Percentiles rank a stretch among this genome's conserved stretches.
phyloP scores from a whole-genome alignment of 2,329 filamentous ascomycete species.

The Trichoderma gracile region DNA sequence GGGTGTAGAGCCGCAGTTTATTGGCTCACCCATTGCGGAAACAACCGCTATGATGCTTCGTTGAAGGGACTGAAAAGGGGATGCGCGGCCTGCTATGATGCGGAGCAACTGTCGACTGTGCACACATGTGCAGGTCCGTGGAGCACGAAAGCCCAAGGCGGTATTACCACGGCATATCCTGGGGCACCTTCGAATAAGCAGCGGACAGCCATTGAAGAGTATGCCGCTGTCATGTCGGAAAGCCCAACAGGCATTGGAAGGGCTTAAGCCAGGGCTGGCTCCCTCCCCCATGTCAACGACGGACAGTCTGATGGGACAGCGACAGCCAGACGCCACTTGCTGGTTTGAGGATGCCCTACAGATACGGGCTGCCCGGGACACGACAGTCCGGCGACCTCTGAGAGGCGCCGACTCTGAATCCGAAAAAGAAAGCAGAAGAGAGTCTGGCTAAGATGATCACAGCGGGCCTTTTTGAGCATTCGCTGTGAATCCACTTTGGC shows the following conservation, averaged over 20 bases:
- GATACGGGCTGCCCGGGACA: not conserved
- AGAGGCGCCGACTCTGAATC: not conserved
- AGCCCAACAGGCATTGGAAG: slow-evolving; percentile 12
- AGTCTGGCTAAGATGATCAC: not conserved
- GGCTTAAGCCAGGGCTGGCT: slow-evolving; percentile 12
- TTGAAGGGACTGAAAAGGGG: slow-evolving; percentile 3
- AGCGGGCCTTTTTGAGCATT: not conserved
- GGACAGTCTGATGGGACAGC: slow-evolving; percentile 9
- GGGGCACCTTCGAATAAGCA: not conserved
- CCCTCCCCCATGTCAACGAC: slow-evolving; percentile 11
- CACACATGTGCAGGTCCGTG: not conserved
- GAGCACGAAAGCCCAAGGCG: not conserved
- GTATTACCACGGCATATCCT: not conserved
- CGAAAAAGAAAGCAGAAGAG: not conserved
- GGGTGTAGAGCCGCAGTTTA: slow-evolving; percentile 1
- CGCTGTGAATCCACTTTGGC: slow-evolving; percentile 1
- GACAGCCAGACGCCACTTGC: not conserved
- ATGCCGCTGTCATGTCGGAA: not conserved
- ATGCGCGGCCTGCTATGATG: slow-evolving; percentile 9
- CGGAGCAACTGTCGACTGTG: not conserved
- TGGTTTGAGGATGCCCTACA: not conserved
- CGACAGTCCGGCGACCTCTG: not conserved
- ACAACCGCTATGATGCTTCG: not conserved
- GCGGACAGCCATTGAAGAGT: not conserved
- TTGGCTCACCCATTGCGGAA: not conserved